These are phyloP conservation scores for Quercus alba DNA, from an alignment of 306 rosid genomes.

Conservation along the genomic window DNA sequence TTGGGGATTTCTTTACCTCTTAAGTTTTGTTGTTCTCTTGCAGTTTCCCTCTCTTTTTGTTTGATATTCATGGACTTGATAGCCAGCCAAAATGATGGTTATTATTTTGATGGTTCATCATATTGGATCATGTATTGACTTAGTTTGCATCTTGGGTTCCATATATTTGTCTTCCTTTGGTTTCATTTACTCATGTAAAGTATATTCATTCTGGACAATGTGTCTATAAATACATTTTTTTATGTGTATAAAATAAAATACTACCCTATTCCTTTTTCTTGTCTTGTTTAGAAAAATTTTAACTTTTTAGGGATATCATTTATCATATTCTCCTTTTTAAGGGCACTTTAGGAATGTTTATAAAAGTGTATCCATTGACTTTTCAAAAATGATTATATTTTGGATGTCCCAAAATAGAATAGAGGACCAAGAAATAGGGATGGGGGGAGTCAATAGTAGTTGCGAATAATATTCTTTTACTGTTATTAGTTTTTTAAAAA, in stretches of 20 bases:
- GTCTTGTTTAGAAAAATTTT: too few relatives aligned
- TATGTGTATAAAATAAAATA: not conserved
- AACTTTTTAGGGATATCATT: too few relatives aligned
- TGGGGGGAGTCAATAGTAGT: not conserved
- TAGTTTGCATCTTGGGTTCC: not conserved
- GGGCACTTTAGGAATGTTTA: too few relatives aligned
- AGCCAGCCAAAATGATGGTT: not conserved
- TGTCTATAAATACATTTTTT: not conserved
- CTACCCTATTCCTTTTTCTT: too few relatives aligned
- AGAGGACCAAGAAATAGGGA: too few relatives aligned
- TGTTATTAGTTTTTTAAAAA: not conserved
- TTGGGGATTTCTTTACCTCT: not conserved
- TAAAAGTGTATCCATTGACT: too few relatives aligned
- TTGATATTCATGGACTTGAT: not conserved
- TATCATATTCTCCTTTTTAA: too few relatives aligned
- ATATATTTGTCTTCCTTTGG: not conserved
- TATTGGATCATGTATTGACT: not conserved
- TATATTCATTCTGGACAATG: not conserved
- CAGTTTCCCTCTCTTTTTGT: not conserved
- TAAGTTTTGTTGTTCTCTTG: not conserved
- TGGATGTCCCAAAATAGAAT: too few relatives aligned
- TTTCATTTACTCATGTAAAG: not conserved
- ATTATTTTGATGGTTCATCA: not conserved
- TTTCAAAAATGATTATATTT: too few relatives aligned
- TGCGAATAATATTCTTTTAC: not conserved